Evolutionary conservation across 306 rosid species (phyloP).

Genomic region (peach (Prunus persica)): Prunus_persica_NCBIv2 NC_034016.1:15683001-15683500

Average conservation of each 20-base stretch:
- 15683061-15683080: conserved; percentile 77
- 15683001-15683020: conserved; percentile 64
- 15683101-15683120: conserved; percentile 57
- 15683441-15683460: conserved; percentile 57
- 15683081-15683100: conserved; percentile 57
- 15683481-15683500: conserved; percentile 89
- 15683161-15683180: conserved; percentile 74
- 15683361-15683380: conserved; percentile 71
- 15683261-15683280: conserved; percentile 45
- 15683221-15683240: conserved; percentile 31
- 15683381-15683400: conserved; percentile 66
- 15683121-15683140: conserved; percentile 23
- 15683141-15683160: conserved; percentile 46
- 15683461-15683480: conserved; percentile 66
- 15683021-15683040: conserved; percentile 67
- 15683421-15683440: conserved; percentile 45
- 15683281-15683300: conserved; percentile 58
- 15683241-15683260: conserved; percentile 30
- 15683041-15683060: conserved; percentile 84
- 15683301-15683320: conserved; percentile 87
- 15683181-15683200: conserved; percentile 77
- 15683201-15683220: conserved; percentile 76
- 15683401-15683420: conserved; percentile 64
- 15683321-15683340: conserved; percentile 77
- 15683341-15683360: conserved; percentile 54